A percentile compares a stretch with the other conserved stretches of the same genome.
Evolutionary conservation across 352 stramenopile genomes (phyloP).

Genomic region (Pythium plurisporium): DNA sequence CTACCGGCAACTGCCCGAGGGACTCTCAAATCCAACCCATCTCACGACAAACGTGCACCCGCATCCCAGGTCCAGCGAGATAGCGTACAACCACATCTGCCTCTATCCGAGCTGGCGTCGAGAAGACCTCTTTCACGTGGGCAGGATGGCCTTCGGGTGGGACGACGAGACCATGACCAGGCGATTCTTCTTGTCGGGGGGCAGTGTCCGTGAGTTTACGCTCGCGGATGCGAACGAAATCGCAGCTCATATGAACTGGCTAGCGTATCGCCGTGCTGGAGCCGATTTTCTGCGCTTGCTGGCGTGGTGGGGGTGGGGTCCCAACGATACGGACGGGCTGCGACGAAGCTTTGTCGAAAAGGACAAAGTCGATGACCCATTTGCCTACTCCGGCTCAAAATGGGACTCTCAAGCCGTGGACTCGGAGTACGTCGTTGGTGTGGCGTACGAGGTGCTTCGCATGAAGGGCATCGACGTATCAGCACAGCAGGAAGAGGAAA

Average conservation of each 20-base stretch:
- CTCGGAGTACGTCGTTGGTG: conserved; percentile 12
- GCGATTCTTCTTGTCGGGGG: conserved; percentile 15
- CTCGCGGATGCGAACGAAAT: background rate
- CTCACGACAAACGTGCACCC: conserved; percentile 3
- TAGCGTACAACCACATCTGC: background rate
- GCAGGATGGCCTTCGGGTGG: background rate
- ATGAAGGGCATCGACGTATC: too few species aligned
- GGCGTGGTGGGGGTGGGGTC: background rate
- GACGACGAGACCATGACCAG: background rate
- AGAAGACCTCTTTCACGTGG: conserved; percentile 4
- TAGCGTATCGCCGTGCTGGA: too few species aligned
- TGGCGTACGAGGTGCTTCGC: too few species aligned
- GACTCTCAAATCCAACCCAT: background rate
- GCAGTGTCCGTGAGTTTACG: conserved; percentile 7
- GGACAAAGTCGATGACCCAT: background rate
- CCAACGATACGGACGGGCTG: background rate
- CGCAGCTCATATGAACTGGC: too few species aligned
- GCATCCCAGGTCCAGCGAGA: background rate
- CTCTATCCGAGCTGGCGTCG: conserved; percentile 6
- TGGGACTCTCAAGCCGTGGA: conserved; percentile 1
- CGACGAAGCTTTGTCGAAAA: background rate
- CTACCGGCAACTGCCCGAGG: background rate
- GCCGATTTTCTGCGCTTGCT: too few species aligned
- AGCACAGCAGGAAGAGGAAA: too few species aligned
- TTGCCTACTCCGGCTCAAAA: background rate